Conservation (phyloP, 331 rosid genomes). For the Prunus yedoensis region DNA sequence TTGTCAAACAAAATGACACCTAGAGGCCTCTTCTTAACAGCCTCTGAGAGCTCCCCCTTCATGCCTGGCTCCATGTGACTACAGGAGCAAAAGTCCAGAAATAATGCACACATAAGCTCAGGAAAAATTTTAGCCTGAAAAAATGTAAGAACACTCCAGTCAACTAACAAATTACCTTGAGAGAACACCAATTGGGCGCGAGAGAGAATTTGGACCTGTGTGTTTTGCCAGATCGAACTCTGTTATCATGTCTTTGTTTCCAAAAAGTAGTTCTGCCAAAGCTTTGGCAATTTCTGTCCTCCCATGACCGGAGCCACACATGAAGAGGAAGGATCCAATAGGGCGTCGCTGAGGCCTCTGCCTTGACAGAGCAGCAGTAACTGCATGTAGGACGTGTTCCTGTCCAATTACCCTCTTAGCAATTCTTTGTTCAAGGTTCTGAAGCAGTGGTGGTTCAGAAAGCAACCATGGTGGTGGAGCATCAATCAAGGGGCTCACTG, state of each 20-base stretch:
- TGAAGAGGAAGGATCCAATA: constrained; percentile 27
- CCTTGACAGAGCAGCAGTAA: constrained; percentile 22
- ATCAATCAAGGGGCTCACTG: constrained; percentile 7
- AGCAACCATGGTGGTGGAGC: constrained; percentile 14
- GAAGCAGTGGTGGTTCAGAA: constrained; percentile 9
- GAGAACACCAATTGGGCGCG: background rate
- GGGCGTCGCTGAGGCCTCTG: constrained; percentile 22
- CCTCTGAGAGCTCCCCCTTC: constrained; percentile 18
- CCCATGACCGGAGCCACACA: constrained; percentile 27
- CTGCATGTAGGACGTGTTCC: constrained; percentile 18
- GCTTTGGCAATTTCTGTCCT: constrained; percentile 23
- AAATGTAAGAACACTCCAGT: background rate
- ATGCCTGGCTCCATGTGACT: constrained; percentile 11
- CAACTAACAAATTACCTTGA: constrained; percentile 9
- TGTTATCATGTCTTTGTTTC: constrained; percentile 19
- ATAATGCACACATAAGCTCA: background rate
- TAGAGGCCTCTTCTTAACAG: constrained; percentile 22
- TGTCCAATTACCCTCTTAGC: constrained; percentile 23
- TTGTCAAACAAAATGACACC: constrained; percentile 30
- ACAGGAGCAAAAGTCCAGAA: constrained; percentile 7
- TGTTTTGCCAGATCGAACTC: constrained; percentile 20
- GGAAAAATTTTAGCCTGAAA: background rate
- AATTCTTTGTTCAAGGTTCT: constrained; percentile 23
- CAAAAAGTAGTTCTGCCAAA: constrained; percentile 19
- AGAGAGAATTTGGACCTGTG: constrained; percentile 20